Conservation (phyloP, 1,284 basidiomycete species). For the Ceratobasidium papillatum region DNA sequence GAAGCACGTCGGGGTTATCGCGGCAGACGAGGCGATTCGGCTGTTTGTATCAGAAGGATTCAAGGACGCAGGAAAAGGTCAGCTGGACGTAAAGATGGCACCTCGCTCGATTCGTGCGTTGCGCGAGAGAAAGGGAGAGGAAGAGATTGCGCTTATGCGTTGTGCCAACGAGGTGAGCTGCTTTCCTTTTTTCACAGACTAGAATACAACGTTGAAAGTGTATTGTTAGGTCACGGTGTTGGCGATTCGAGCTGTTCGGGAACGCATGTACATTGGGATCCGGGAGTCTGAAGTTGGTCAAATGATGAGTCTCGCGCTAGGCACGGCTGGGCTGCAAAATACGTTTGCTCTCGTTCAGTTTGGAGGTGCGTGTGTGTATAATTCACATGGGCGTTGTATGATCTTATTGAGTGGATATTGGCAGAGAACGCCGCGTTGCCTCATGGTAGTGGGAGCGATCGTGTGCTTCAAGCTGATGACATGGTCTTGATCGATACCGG, state of each 20-base stretch:
- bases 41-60: constrained; percentile 60
- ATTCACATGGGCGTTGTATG: neutral
- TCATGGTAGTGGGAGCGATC: constrained; percentile 79
- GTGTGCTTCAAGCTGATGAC: constrained; percentile 64
- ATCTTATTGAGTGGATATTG: constrained; percentile 30
- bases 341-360: constrained; percentile 75
- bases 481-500: constrained; percentile 82
- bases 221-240: constrained; percentile 72
- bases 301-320: constrained; percentile 66
- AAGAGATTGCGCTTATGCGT: constrained; percentile 75
- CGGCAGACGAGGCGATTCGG: constrained; percentile 68
- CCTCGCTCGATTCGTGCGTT: constrained; percentile 65
- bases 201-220: neutral
- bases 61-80: constrained; percentile 50
- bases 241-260: constrained; percentile 72
- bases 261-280: constrained; percentile 73
- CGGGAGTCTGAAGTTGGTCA: constrained; percentile 71
- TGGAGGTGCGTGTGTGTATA: constrained; percentile 63
- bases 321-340: constrained; percentile 64
- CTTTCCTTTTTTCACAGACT: constrained; percentile 45
- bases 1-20: constrained; percentile 55
- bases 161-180: constrained; percentile 78
- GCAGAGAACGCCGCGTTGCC: constrained; percentile 87
- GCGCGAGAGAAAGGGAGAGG: constrained; percentile 75
- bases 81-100: constrained; percentile 57